These are phyloP conservation scores for Alopecurus myosuroides DNA, from an alignment of 176 grass and related monocot genomes.

Conservation along the genomic window DNA sequence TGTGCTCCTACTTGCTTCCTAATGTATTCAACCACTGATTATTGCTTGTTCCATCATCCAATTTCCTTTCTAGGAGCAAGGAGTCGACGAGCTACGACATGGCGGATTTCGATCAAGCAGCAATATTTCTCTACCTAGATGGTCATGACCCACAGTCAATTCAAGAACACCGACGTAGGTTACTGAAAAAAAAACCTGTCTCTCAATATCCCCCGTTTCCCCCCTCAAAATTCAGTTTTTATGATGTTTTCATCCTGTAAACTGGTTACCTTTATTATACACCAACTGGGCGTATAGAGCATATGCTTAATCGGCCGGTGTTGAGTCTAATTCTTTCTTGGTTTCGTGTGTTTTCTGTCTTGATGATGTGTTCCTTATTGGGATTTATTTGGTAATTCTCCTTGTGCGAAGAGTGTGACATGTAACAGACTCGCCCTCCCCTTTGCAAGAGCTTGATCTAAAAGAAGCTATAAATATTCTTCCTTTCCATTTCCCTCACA, in stretches of 20 bases:
- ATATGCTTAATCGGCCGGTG: neutral
- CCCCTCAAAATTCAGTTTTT: neutral
- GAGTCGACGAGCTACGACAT: conserved; percentile 55
- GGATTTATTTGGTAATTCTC: conserved; percentile 27
- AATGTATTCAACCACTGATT: conserved; percentile 14
- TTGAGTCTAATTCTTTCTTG: neutral
- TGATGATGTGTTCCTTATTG: conserved; percentile 6
- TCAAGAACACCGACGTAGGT: conserved; percentile 65
- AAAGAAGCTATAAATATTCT: conserved; percentile 57
- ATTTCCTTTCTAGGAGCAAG: conserved; percentile 54
- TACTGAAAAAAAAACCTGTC: neutral
- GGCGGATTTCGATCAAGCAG: conserved; percentile 57
- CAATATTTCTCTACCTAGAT: conserved; percentile 62
- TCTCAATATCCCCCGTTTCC: neutral
- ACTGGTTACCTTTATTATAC: neutral
- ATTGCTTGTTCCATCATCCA: conserved; percentile 15
- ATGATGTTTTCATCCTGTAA: neutral
- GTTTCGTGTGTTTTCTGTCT: neutral
- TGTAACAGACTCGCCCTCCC: conserved; percentile 36
- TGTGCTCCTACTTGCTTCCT: conserved; percentile 23
- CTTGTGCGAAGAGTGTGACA: conserved; percentile 32
- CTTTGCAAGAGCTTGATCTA: conserved; percentile 40
- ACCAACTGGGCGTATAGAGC: neutral
- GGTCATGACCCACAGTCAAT: conserved; percentile 46
- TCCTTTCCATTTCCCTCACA: conserved; percentile 35